phyloP scores from a whole-genome alignment of 305 asterid species.

The Fraxinus latifolia region DNA sequence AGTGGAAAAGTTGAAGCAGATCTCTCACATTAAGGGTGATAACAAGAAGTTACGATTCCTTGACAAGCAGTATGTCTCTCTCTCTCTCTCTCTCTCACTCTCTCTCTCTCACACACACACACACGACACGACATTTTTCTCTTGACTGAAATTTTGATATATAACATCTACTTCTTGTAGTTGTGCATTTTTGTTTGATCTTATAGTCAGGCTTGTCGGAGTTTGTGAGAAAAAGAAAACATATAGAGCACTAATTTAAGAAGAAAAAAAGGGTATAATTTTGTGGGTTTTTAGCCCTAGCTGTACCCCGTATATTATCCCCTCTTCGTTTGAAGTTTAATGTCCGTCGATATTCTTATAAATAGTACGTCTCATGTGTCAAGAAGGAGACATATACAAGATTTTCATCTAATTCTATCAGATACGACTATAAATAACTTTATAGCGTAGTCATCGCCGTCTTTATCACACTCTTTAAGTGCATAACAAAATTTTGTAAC shows the following conservation, averaged over 20 bases:
- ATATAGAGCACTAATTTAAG: neutral
- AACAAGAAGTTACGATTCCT: conserved; percentile 43
- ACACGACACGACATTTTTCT: neutral
- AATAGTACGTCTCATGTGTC: neutral
- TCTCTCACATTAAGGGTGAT: conserved; percentile 45
- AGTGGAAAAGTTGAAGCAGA: conserved; percentile 42
- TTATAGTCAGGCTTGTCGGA: neutral
- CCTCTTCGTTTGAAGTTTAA: neutral
- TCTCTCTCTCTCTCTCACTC: conserved; percentile 10
- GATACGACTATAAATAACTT: neutral
- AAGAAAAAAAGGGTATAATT: neutral
- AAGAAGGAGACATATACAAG: neutral
- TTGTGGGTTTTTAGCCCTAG: neutral
- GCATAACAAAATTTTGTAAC: neutral
- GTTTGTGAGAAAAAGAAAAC: neutral
- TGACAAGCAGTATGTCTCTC: conserved; percentile 41
- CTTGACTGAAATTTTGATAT: neutral
- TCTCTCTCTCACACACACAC: too few relatives aligned
- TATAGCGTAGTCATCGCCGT: neutral
- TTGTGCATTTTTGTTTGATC: neutral
- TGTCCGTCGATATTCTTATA: neutral
- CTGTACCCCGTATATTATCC: neutral
- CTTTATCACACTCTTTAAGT: neutral
- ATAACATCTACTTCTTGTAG: neutral
- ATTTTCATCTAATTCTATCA: neutral